These are phyloP conservation scores for Fusarium veterinarium DNA, from an alignment of 2,329 filamentous ascomycete genomes.

Conservation along the genomic window DNA sequence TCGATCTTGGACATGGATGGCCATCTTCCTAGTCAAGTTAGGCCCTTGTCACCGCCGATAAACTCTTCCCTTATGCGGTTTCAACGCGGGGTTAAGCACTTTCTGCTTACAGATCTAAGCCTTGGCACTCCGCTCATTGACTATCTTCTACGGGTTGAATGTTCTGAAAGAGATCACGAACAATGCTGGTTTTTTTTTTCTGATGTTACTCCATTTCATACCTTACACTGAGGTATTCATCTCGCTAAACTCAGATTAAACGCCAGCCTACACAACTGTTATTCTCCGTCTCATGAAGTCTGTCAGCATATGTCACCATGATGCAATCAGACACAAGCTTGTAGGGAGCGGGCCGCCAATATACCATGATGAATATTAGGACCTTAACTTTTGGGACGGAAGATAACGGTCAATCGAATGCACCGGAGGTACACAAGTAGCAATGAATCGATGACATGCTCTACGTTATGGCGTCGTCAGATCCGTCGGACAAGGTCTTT, in stretches of 20 bases:
- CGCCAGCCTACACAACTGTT: not conserved
- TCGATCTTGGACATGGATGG: fast-evolving
- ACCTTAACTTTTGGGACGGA: not conserved
- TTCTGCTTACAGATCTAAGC: not conserved
- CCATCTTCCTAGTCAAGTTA: not conserved
- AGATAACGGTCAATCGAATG: no score
- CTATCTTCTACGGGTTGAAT: fast-evolving
- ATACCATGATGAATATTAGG: not conserved
- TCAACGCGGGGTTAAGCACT: not conserved
- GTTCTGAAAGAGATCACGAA: not conserved
- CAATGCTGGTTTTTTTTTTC: fast-evolving
- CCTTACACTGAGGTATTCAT: no score
- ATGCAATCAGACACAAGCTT: not conserved
- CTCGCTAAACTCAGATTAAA: no score
- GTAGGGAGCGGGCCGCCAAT: fast-evolving
- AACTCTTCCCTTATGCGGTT: not conserved
- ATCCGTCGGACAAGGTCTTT: not conserved
- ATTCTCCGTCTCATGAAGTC: not conserved
- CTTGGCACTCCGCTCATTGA: fast-evolving
- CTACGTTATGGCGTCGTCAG: fast-evolving
- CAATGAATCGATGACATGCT: not conserved
- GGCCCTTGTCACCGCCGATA: not conserved
- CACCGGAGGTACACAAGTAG: not conserved
- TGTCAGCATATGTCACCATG: not conserved
- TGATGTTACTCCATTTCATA: no score